These are phyloP conservation scores for Scheffersomyces titani DNA, from an alignment of 1,139 yeast species.

Conservation along the genomic window DNA sequence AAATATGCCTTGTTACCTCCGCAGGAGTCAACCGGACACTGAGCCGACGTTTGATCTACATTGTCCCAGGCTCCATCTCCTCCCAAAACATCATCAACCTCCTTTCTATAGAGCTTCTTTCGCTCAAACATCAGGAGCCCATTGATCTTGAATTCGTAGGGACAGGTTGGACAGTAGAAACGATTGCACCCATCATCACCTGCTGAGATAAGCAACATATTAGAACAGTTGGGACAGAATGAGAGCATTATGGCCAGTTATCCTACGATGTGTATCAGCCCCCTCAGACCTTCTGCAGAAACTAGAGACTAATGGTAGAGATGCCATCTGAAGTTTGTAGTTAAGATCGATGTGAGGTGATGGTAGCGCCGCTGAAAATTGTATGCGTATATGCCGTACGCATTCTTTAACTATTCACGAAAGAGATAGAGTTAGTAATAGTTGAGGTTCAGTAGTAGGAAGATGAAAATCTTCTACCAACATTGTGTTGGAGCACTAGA, in stretches of 20 bases:
- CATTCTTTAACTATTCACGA: background rate
- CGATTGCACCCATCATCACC: conserved; percentile 48
- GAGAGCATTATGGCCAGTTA: conserved; percentile 61
- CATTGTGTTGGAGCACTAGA: no score
- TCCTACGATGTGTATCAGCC: background rate
- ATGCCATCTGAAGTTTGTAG: background rate
- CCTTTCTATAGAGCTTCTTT: conserved; percentile 77
- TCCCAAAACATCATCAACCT: conserved; percentile 95
- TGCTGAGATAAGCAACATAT: conserved; percentile 65
- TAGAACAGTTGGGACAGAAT: conserved; percentile 91
- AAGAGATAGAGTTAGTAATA: background rate
- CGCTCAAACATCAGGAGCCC: conserved; percentile 86
- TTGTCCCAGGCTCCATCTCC: conserved; percentile 99
- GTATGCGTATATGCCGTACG: background rate
- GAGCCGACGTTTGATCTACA: conserved; percentile 86
- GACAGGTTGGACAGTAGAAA: conserved; percentile 90
- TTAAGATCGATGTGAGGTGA: background rate
- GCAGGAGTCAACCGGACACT: conserved; percentile 86
- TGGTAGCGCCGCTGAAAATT: background rate
- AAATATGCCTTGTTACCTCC: conserved; percentile 92
- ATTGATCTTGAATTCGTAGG: conserved; percentile 84
- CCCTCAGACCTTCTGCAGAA: background rate
- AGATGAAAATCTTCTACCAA: no score
- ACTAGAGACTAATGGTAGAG: background rate
- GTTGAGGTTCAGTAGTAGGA: background rate